Evolutionary conservation across 768 basidiomycete species (phyloP).

Genomic region (Tulasnella calospora): DNA sequence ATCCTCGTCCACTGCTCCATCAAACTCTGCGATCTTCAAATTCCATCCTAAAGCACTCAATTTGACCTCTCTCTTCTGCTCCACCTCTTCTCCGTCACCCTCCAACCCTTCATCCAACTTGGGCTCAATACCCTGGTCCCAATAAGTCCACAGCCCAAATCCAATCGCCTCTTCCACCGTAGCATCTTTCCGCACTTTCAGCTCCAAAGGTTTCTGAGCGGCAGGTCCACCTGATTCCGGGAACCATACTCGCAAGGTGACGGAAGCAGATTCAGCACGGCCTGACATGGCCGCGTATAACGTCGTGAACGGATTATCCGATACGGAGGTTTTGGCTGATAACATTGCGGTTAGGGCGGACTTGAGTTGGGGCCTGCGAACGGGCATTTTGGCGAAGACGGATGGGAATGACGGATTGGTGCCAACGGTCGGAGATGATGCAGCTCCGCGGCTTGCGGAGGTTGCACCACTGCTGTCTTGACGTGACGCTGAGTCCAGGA

Average conservation of each 20-base stretch:
- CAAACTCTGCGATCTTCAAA: conserved; percentile 88
- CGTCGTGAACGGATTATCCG: conserved; percentile 81
- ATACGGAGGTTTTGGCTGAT: conserved; percentile 54
- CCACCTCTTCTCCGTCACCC: conserved; percentile 47
- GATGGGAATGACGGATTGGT: neutral
- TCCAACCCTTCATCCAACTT: conserved; percentile 57
- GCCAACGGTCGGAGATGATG: neutral
- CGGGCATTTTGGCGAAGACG: conserved; percentile 29
- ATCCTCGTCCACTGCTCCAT: conserved; percentile 98
- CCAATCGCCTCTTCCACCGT: conserved; percentile 95
- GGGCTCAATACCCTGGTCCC: conserved; percentile 81
- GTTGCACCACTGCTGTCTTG: neutral
- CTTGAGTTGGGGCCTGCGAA: conserved; percentile 17
- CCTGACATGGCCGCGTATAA: conserved; percentile 82
- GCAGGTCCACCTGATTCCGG: conserved; percentile 63
- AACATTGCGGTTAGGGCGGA: conserved; percentile 74
- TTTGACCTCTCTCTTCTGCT: conserved; percentile 53
- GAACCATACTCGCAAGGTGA: conserved; percentile 74
- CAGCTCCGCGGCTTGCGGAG: neutral
- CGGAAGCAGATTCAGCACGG: conserved; percentile 56
- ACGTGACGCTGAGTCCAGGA: neutral
- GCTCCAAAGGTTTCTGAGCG: conserved; percentile 55
- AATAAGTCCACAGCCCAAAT: conserved; percentile 85
- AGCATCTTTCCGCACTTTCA: conserved; percentile 79
- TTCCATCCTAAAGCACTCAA: conserved; percentile 86